phyloP scores from a whole-genome alignment of 495 filamentous ascomycete genomes.

The Aspergillus haitiensis region DNA sequence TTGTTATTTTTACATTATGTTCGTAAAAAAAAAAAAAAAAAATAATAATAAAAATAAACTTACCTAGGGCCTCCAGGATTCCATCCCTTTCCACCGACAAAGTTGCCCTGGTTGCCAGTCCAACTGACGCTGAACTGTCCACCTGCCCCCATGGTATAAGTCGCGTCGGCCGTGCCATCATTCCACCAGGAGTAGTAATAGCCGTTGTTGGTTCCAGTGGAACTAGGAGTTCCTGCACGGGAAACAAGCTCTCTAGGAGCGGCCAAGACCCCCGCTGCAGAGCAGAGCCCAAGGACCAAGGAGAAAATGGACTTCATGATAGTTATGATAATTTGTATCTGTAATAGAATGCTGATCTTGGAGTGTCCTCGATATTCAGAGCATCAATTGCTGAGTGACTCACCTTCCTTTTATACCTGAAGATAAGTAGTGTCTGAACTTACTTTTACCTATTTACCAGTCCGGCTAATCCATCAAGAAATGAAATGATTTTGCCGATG shows the following conservation, averaged over 20 bases:
- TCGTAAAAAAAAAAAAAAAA: not conserved
- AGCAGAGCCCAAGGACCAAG: not conserved
- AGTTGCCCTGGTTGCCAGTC: conserved; percentile 54
- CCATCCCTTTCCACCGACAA: conserved; percentile 65
- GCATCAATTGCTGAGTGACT: not conserved
- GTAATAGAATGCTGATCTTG: not conserved
- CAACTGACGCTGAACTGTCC: conserved; percentile 59
- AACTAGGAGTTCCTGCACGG: conserved; percentile 18
- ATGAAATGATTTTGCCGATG: too few relatives aligned
- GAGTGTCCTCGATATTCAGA: not conserved
- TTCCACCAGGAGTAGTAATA: conserved; percentile 67
- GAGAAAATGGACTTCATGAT: not conserved
- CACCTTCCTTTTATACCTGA: not conserved
- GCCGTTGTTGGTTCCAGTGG: conserved; percentile 55
- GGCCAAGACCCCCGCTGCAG: not conserved
- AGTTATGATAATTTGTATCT: not conserved
- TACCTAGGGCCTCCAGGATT: conserved; percentile 49
- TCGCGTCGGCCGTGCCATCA: conserved; percentile 51
- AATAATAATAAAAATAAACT: too few relatives aligned
- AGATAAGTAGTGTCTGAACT: not conserved
- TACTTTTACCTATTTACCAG: too few relatives aligned
- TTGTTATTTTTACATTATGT: not conserved
- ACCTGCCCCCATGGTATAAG: conserved; percentile 56
- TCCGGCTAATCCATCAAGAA: too few relatives aligned
- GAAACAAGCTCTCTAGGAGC: not conserved